Evolutionary conservation across 352 stramenopile genomes (phyloP).

Genomic region (Aphanomyces astaci): DNA sequence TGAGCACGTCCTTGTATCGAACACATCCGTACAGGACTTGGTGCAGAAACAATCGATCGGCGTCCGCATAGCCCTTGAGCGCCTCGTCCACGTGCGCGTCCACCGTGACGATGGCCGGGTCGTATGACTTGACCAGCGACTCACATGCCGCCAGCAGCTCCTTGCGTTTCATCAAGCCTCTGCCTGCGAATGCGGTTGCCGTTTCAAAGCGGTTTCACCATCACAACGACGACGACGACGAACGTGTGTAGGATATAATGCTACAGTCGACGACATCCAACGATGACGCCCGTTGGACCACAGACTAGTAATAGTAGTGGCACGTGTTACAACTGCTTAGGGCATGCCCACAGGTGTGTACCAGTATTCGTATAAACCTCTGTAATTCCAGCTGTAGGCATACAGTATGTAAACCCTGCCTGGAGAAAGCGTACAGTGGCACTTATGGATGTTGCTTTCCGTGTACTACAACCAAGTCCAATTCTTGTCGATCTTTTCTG

Average conservation of each 20-base stretch:
- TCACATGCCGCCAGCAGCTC: constrained; percentile 58
- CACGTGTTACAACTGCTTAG: too few relatives aligned
- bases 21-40: constrained; percentile 87
- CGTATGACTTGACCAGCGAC: constrained; percentile 67
- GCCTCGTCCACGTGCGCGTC: constrained; percentile 68
- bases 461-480: too few relatives aligned
- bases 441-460: too few relatives aligned
- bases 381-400: too few relatives aligned
- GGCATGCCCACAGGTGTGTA: too few relatives aligned
- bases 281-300: too few relatives aligned
- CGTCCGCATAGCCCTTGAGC: constrained; percentile 33
- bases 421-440: too few relatives aligned
- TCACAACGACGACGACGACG: not conserved
- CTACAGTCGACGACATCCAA: too few relatives aligned
- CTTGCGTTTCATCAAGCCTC: constrained; percentile 58
- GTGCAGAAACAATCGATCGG: constrained; percentile 67
- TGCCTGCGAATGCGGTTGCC: not conserved
- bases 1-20: constrained; percentile 80
- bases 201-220: not conserved
- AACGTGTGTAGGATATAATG: not conserved
- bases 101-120: constrained; percentile 60
- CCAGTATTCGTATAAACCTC: too few relatives aligned
- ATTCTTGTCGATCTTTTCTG: too few relatives aligned
- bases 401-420: too few relatives aligned
- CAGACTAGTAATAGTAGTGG: too few relatives aligned